Percentiles rank a stretch among this genome's conserved stretches.
phyloP scores from a whole-genome alignment of 805 yeast species.

The Hemisphaericaspora nanyangensis region DNA sequence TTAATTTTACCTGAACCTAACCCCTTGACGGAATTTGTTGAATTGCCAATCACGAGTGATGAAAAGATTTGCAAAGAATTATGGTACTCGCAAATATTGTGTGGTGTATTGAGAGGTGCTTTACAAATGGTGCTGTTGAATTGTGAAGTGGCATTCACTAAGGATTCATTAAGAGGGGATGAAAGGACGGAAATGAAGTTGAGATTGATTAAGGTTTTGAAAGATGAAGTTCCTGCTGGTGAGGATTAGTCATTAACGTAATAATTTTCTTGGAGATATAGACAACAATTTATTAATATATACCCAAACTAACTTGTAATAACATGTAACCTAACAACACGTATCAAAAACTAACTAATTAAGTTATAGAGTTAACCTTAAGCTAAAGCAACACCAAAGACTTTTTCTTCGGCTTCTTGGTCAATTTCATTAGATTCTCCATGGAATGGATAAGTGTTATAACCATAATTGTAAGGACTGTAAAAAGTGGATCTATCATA shows the following conservation, averaged over 20 bases:
- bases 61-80: slow-evolving; percentile 63
- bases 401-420: slow-evolving; percentile 8
- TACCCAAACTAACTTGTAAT: too few species aligned
- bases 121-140: slow-evolving; percentile 94
- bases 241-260: slow-evolving; percentile 56
- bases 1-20: slow-evolving; percentile 68
- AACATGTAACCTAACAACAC: too few species aligned
- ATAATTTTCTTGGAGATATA: background rate
- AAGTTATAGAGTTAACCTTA: too few species aligned
- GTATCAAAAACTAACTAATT: too few species aligned
- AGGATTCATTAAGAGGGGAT: slow-evolving; percentile 82
- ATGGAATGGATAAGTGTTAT: slow-evolving; percentile 11
- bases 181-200: slow-evolving; percentile 75
- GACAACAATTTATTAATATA: too few species aligned
- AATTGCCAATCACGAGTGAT: slow-evolving; percentile 68
- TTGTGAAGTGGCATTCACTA: slow-evolving; percentile 74
- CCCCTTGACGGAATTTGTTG: slow-evolving; percentile 93
- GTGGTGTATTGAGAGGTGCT: slow-evolving; percentile 89
- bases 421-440: slow-evolving; percentile 2
- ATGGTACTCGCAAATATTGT: slow-evolving; percentile 89
- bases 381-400: slow-evolving; percentile 7
- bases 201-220: slow-evolving; percentile 64
- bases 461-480: slow-evolving; percentile 26
- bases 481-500: slow-evolving; percentile 43
- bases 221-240: slow-evolving; percentile 96